These are phyloP conservation scores for Moelleriella libera DNA, from an alignment of 2,329 filamentous ascomycete species.

Conservation along the genomic window DNA sequence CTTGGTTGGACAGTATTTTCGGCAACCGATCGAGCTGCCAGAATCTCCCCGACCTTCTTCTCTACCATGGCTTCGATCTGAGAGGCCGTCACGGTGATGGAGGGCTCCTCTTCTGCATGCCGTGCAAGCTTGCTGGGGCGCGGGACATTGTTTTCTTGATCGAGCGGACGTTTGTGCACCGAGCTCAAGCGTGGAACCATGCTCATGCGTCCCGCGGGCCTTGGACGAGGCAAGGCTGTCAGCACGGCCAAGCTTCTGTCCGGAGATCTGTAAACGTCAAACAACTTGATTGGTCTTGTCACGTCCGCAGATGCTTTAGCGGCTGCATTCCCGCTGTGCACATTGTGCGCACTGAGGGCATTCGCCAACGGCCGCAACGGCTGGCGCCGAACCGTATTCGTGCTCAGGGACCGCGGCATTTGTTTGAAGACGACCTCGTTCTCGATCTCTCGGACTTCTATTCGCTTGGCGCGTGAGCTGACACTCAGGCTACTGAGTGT, in stretches of 20 bases:
- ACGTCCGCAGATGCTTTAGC: conserved; percentile 24
- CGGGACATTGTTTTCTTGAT: conserved; percentile 19
- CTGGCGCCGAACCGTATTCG: conserved; percentile 43
- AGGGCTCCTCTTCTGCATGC: conserved; percentile 16
- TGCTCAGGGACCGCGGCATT: conserved; percentile 38
- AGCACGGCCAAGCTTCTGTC: conserved; percentile 9
- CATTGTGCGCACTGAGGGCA: conserved; percentile 63
- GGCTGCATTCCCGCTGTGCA: conserved; percentile 44
- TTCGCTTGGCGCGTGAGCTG: conserved; percentile 88
- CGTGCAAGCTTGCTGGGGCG: conserved; percentile 36
- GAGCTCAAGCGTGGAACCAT: conserved; percentile 6
- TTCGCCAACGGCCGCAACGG: conserved; percentile 66
- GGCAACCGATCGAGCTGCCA: conserved; percentile 55
- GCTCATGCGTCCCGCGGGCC: conserved; percentile 14
- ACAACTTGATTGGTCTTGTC: conserved; percentile 66
- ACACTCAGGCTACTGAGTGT: conserved; percentile 90
- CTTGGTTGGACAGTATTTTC: conserved; percentile 20
- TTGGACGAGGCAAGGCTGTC: conserved; percentile 13
- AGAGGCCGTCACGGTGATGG: conserved; percentile 46
- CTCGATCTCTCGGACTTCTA: conserved; percentile 88
- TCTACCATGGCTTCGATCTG: conserved; percentile 87
- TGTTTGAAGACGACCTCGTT: conserved; percentile 86
- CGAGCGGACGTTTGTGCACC: conserved; percentile 26
- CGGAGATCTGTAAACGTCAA: conserved; percentile 55
- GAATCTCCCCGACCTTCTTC: conserved; percentile 77